Percentiles rank a stretch among this genome's conserved stretches.
Evolutionary conservation across 371 early-diverging fungal genomes (phyloP).

Genomic region (Mucor saturninus): DNA sequence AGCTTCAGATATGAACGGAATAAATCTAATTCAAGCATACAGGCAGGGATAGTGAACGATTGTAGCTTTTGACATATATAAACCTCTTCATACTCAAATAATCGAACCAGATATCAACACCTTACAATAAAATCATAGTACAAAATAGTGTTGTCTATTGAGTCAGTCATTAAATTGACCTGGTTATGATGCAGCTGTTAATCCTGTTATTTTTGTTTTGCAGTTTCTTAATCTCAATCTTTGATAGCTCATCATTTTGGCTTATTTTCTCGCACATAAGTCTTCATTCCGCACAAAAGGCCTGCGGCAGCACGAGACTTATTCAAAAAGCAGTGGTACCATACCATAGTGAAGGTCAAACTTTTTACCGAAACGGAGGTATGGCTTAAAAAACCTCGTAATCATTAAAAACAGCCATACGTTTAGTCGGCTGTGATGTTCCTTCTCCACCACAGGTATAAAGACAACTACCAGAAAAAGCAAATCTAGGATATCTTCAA

Average conservation of each 20-base stretch:
- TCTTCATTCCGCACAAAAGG: background rate
- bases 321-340: too few relatives aligned
- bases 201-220: slow-evolving; percentile 22
- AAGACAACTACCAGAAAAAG: background rate
- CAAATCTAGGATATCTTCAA: slow-evolving; percentile 6
- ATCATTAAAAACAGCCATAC: slow-evolving; percentile 8
- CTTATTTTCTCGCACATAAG: background rate
- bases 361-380: too few relatives aligned
- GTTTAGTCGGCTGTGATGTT: slow-evolving; percentile 2
- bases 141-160: slow-evolving; percentile 21
- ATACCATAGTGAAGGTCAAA: too few relatives aligned
- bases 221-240: slow-evolving; percentile 16
- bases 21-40: slow-evolving; percentile 12
- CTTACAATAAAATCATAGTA: slow-evolving; percentile 20
- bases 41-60: slow-evolving; percentile 10
- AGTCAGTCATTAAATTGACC: slow-evolving; percentile 13
- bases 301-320: too few relatives aligned
- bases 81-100: slow-evolving; percentile 19
- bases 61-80: slow-evolving; percentile 22
- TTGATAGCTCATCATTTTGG: slow-evolving; percentile 8
- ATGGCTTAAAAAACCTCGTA: background rate
- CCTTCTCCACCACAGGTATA: slow-evolving; percentile 2
- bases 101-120: slow-evolving; percentile 11
- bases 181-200: slow-evolving; percentile 19
- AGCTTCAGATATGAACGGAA: slow-evolving; percentile 10